phyloP scores from a whole-genome alignment of 768 basidiomycete genomes.

The Trametes cingulata region DNA sequence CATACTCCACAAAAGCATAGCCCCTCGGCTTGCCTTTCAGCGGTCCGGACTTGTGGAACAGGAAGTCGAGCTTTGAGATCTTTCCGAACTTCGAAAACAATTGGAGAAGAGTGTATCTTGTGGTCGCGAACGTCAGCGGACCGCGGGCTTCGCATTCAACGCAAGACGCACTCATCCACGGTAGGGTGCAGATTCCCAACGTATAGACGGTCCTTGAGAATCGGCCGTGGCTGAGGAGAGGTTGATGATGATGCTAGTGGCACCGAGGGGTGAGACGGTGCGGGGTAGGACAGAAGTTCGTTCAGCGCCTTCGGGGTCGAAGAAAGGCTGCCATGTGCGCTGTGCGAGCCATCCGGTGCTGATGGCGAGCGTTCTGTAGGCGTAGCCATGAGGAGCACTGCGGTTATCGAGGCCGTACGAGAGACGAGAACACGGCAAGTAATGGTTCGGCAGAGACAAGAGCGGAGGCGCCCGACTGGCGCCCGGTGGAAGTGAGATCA shows the following conservation, averaged over 20 bases:
- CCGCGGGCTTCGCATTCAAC: neutral
- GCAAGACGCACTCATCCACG: slow-evolving; percentile 76
- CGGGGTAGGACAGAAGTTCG: slow-evolving; percentile 32
- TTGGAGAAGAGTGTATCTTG: slow-evolving; percentile 84
- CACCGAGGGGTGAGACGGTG: slow-evolving; percentile 17
- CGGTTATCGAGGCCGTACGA: neutral
- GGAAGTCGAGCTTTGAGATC: slow-evolving; percentile 88
- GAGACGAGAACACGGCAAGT: neutral
- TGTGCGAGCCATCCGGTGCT: neutral
- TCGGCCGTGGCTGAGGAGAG: slow-evolving; percentile 24
- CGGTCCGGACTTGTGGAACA: slow-evolving; percentile 92
- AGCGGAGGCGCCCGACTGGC: neutral
- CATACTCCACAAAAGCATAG: slow-evolving; percentile 92
- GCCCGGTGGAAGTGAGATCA: neutral
- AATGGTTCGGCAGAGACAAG: too few species aligned
- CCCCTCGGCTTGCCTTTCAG: slow-evolving; percentile 92
- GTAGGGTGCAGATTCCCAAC: slow-evolving; percentile 86
- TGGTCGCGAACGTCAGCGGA: neutral
- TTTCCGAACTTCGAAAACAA: slow-evolving; percentile 92
- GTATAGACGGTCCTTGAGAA: slow-evolving; percentile 77
- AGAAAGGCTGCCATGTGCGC: neutral
- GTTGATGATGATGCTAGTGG: slow-evolving; percentile 17
- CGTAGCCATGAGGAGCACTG: slow-evolving; percentile 5
- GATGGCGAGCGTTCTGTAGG: slow-evolving; percentile 2
- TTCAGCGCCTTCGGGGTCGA: slow-evolving; percentile 7